Percentiles rank a stretch among this genome's conserved stretches.
Conservation (phyloP, 106 monocot species). For the Xerophyta viscosa region DNA sequence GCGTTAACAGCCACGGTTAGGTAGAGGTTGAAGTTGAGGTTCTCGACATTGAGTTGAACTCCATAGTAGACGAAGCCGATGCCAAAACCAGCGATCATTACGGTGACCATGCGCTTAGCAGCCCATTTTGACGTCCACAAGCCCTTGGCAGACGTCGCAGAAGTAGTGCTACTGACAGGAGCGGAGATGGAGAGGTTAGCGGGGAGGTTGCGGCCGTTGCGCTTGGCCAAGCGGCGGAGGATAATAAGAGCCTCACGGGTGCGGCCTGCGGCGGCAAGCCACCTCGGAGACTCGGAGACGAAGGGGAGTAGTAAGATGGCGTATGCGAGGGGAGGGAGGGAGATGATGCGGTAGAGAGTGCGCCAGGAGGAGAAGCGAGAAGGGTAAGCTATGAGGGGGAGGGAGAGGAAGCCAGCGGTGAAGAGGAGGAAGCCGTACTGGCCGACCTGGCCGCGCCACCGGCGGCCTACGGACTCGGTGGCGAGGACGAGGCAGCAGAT, state of each 20-base stretch:
- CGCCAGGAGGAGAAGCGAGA: constrained; percentile 43
- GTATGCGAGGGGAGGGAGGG: constrained; percentile 48
- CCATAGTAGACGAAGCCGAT: constrained; percentile 85
- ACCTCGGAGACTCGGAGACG: constrained; percentile 60
- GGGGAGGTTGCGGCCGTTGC: constrained; percentile 44
- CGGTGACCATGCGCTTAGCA: constrained; percentile 20
- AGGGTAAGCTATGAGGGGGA: constrained; percentile 58
- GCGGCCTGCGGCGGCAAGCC: constrained; percentile 55
- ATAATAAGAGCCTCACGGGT: constrained; percentile 41
- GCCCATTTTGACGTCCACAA: constrained; percentile 64
- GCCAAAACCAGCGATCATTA: constrained; percentile 53
- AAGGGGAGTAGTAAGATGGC: constrained; percentile 48
- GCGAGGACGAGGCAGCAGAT: constrained; percentile 78
- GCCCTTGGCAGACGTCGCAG: constrained; percentile 6
- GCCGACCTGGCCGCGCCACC: constrained; percentile 77
- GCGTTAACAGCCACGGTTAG: constrained; percentile 67
- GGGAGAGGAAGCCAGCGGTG: constrained; percentile 68
- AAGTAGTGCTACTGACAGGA: background rate
- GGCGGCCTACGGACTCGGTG: constrained; percentile 60
- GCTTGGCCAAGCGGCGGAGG: constrained; percentile 34
- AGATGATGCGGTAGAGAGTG: constrained; percentile 43
- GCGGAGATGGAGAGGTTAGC: constrained; percentile 17
- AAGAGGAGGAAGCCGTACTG: constrained; percentile 84
- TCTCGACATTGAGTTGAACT: constrained; percentile 78
- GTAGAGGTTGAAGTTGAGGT: constrained; percentile 72